Evolutionary conservation across 768 basidiomycete species (phyloP), one percentile per base, ranked within the genome.

Genomic region (Tylopilus felleus): DNA sequence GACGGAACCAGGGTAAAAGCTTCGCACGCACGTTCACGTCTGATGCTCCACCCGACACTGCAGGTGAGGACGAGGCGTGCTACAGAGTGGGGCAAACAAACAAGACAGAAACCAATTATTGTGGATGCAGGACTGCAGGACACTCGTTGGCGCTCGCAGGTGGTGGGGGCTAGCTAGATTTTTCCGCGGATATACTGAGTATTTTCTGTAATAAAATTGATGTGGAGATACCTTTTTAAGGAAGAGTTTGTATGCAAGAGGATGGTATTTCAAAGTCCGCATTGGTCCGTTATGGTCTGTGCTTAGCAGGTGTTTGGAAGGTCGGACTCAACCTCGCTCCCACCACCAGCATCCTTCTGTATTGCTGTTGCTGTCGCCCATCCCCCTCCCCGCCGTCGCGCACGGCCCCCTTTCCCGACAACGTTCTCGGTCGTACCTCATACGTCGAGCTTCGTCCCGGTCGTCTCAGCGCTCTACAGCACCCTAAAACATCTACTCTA

Each of bases 291-390:
- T 67, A 64, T 70, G 67, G 67, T 69, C 69, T 69, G 67, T 69
- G 67, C 67, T 70, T 71, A 69, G 66, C 69, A 67, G 66, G 68
- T 62, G 65, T 72, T 69, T 67, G 65, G 70, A 69, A 72, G 74
- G 74, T 74, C 72, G 72, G 69, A 63, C 70, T 71, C 74, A 75
- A 75, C 74, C 77, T 79, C 77, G 74, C 77, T 75, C 78, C 80
- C 78, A 78, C 81, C 78, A 80, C 77, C 78, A 76, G 74, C 70
- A 74, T 76, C 67, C 66, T 67, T 67, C 71, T 67, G 64, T 57
- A 54, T 70, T 65, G 69, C 56, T 63, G 57, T 42, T 51, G 53
- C 53, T 36, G 55, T 56, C 31, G 70, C 70, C 68, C 68, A 62
- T 45, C 59, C 68, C 71, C 72, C 64, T 74, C 74, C 74, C 73